Evolutionary conservation across 768 basidiomycete genomes (phyloP), one percentile per base, ranked within the genome.

Genomic region (Crassisporium funariophilum): DNA sequence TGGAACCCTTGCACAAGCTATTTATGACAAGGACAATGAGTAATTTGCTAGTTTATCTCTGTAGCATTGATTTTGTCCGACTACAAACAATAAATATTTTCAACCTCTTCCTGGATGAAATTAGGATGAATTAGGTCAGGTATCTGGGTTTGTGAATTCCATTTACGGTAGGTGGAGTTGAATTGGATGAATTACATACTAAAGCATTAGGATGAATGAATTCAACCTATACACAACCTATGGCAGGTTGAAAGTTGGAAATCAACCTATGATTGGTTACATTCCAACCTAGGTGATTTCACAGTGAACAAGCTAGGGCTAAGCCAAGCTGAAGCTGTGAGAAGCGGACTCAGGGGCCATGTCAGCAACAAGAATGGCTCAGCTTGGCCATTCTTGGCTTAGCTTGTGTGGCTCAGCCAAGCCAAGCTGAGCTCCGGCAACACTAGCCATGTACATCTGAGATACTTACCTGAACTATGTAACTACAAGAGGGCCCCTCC

Each of bases 1-100:
- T 44, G 61, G 57, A 12, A 16, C 21, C n/a, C 41, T 43, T 7
- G 41, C 41, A n/a, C 41, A 13, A 13, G 41, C 41, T 31, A 31
- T 43, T 11, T 33, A 16, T 19, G 41, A 33, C 11, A 16, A 43
- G 12, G 41, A 27, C 13, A 20, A 43, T 17, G n/a, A 31, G 15
- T 43, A 22, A 22, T 40, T 5, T 17, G 12, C 11, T 13, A 9
- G 7, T 22, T 13, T 8, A 40, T 8, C 38, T n/a, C 13, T 13
- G 13, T 7, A 29, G 8, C 13, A 40, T 8, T 17, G 23, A 19
- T 22, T 8, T 19, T 19, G 8, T 20, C 8, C 12, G 38, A 17
- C 8, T 22, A 13, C 8, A 13, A 13, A 8, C 5, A 4, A 5
- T 13, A 22, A 40, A 22, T 22, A 40, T n/a, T n/a, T 22, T 12